Conservation (phyloP, 1,284 basidiomycete species). For the Agroathelia rolfsii region DNA sequence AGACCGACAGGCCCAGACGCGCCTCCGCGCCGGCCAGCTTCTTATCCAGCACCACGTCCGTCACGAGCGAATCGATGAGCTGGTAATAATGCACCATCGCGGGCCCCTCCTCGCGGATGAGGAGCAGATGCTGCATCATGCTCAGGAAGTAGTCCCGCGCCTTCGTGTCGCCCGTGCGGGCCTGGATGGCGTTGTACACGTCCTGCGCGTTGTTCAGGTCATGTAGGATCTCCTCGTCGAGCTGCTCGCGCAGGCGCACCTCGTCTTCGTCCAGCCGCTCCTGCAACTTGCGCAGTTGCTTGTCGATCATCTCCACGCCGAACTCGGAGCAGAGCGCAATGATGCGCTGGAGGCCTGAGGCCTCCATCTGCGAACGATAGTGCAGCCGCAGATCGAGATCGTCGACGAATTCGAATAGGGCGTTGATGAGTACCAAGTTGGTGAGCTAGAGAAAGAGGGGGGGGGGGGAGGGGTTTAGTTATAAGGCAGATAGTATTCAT, state of each 20-base stretch:
- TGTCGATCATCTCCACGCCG: constrained; percentile 54
- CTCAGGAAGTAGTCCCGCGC: constrained; percentile 86
- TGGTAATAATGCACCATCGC: constrained; percentile 84
- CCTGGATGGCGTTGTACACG: constrained; percentile 75
- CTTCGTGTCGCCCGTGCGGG: constrained; percentile 66
- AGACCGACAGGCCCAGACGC: constrained; percentile 84
- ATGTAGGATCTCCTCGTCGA: constrained; percentile 70
- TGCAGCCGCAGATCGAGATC: constrained; percentile 81
- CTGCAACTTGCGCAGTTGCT: constrained; percentile 62
- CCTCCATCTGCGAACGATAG: constrained; percentile 82
- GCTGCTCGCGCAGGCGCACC: constrained; percentile 62
- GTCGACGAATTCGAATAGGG: constrained; percentile 52
- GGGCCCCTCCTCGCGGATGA: constrained; percentile 84
- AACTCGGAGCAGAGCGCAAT: constrained; percentile 66
- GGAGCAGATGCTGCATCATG: constrained; percentile 85
- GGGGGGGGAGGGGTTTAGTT: too few species aligned
- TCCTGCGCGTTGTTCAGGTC: constrained; percentile 80
- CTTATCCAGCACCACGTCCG: constrained; percentile 90
- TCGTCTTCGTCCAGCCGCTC: constrained; percentile 73
- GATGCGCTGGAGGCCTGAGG: constrained; percentile 73
- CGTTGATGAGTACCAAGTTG: constrained; percentile 66
- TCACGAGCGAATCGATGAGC: constrained; percentile 87
- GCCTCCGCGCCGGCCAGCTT: constrained; percentile 79
- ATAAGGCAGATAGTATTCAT: constrained; percentile 11
- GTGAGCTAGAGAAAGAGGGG: constrained; percentile 37